Evolutionary conservation across 1,284 basidiomycete species (phyloP).

Genomic region (Pseudozyma sp.): DNA sequence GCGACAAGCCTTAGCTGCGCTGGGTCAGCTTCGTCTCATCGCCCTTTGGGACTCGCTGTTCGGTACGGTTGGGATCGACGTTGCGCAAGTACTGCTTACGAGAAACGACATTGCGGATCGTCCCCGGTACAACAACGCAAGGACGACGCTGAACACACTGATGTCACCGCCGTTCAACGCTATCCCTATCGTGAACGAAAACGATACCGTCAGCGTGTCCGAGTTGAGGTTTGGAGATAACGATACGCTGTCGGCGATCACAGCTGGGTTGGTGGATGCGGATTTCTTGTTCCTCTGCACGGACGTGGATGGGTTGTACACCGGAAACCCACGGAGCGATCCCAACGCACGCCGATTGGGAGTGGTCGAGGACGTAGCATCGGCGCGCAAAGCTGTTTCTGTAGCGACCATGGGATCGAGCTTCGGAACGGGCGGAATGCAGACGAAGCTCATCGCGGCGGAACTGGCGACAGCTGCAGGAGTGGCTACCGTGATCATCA

Average conservation of each 20-base stretch:
- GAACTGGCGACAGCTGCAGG: slow-evolving; percentile 96
- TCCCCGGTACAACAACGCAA: slow-evolving; percentile 63
- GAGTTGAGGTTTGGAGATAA: slow-evolving; percentile 99
- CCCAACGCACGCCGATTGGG: slow-evolving; percentile 83
- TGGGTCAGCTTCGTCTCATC: slow-evolving; percentile 94
- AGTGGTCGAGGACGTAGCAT: slow-evolving; percentile 83
- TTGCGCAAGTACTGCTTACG: slow-evolving; percentile 93
- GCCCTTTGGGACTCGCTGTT: slow-evolving; percentile 98
- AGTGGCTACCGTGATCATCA: slow-evolving; percentile 86
- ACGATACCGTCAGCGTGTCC: slow-evolving; percentile 66
- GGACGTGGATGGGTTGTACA: slow-evolving; percentile 96
- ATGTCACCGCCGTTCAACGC: slow-evolving; percentile 56
- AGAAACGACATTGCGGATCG: slow-evolving; percentile 92
- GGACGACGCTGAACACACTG: slow-evolving; percentile 63
- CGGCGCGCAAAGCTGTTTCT: slow-evolving; percentile 85
- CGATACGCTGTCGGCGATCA: slow-evolving; percentile 96
- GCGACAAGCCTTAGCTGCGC: slow-evolving; percentile 95
- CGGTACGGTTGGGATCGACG: slow-evolving; percentile 89
- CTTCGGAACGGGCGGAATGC: slow-evolving; percentile 98
- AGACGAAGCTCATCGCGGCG: slow-evolving; percentile 97
- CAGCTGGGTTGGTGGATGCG: slow-evolving; percentile 94
- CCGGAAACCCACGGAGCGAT: slow-evolving; percentile 91
- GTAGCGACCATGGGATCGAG: slow-evolving; percentile 90
- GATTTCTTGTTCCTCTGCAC: slow-evolving; percentile 97
- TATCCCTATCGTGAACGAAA: slow-evolving; percentile 68